Evolutionary conservation across 257 asterid species (phyloP), one percentile per base, ranked within the genome.

Genomic region (Orobanche coerulescens): DNA sequence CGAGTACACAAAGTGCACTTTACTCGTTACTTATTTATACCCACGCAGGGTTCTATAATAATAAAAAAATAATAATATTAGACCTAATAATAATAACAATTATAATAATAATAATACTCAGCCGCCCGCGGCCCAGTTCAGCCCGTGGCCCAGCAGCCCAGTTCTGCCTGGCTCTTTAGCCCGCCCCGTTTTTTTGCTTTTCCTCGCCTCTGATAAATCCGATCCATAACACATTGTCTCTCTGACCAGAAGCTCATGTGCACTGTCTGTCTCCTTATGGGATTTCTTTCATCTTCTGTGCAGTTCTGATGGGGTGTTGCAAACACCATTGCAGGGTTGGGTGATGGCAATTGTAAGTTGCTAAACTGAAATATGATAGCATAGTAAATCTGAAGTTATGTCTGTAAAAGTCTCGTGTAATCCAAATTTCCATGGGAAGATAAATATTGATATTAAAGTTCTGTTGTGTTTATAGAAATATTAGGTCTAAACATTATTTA

Each of bases 291-390:
- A 43, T 73, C 67, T 42, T 33, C 30, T 58, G 40, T 61, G 68
- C 91, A 93, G 99, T 71, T 93, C 99, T 24, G 99, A 93, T 48
- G 82, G 67, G 69, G 97, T 93, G 57, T 82, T 93, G 82, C 99
- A 84, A 72, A 78, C 96, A 69, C 95, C 99, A 55, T 50, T 89
- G 11, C 84, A 84, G 72, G 99, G 99, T 73, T 93, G 97, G 99
- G 58, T 84, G 84, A 93, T 93, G 96, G 99, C 99, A 70, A 80
- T 93, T 80, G 98, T 93, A 80, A 86, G 98, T 80, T 73, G 62
- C 78, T 72, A 61, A 66, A 26, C 68, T 50, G 43, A 67, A 61
- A 51, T 59, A 54, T 68, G 69, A 57, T 46, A 61, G 62, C 30
- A 23, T 40, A 58, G 9, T 18, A 6, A 2, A 55, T 2, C 22